Evolutionary conservation across 495 filamentous ascomycete genomes (phyloP).

Genomic region (Penicillium manginii): DNA sequence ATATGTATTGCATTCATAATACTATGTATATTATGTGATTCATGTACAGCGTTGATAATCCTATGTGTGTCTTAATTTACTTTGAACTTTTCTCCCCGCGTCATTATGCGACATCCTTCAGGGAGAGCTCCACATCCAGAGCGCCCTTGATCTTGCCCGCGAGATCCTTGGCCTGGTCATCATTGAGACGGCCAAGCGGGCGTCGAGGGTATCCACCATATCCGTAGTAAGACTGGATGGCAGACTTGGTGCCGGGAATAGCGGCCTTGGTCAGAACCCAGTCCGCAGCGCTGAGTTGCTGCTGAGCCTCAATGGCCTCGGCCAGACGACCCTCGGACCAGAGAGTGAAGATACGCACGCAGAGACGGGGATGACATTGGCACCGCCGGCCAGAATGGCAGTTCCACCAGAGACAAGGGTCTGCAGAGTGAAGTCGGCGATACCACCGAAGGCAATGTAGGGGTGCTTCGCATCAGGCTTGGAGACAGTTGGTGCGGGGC

Average conservation of each 20-base stretch:
- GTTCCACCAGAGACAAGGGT: conserved; percentile 78
- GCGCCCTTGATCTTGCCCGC: conserved; percentile 69
- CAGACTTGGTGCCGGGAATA: conserved; percentile 84
- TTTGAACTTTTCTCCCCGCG: not conserved
- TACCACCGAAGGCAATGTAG: conserved; percentile 87
- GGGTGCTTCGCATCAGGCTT: conserved; percentile 52
- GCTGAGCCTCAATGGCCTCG: conserved; percentile 75
- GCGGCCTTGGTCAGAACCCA: conserved; percentile 87
- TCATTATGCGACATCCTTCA: conserved; percentile 43
- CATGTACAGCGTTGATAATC: conserved; percentile 11
- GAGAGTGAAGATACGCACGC: conserved; percentile 80
- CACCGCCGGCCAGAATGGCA: conserved; percentile 84
- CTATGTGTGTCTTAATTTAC: not conserved
- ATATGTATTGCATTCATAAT: too few relatives aligned
- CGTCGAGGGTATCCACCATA: conserved; percentile 80
- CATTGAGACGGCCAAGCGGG: conserved; percentile 67
- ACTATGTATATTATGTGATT: conserved; percentile 1
- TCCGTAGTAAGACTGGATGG: conserved; percentile 81
- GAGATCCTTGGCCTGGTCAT: conserved; percentile 56
- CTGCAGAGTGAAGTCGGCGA: conserved; percentile 86
- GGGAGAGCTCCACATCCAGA: conserved; percentile 64
- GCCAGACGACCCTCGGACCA: conserved; percentile 72
- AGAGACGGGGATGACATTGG: conserved; percentile 83
- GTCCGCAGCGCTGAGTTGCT: conserved; percentile 72
- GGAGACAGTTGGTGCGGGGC: conserved; percentile 30